These are phyloP conservation scores for Hirschfeldia incana DNA, from an alignment of 345 rosid genomes.

Conservation along the genomic window DNA sequence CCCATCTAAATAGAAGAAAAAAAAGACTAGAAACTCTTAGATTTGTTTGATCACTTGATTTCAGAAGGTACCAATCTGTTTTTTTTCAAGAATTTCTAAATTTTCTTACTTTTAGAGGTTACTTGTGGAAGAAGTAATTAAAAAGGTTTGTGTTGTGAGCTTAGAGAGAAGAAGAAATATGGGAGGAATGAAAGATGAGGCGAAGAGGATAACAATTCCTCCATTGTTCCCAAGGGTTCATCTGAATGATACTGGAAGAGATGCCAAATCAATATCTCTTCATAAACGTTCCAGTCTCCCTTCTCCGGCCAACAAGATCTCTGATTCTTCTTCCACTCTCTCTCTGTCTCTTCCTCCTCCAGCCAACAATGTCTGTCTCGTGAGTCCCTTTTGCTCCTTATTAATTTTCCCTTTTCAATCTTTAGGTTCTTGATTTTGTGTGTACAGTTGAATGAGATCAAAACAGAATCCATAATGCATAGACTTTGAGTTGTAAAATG, in stretches of 20 bases:
- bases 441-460: constrained; percentile 4
- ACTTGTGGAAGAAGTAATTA: constrained; percentile 18
- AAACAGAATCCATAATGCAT: neutral
- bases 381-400: constrained; percentile 10
- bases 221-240: constrained; percentile 42
- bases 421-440: constrained; percentile 18
- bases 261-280: constrained; percentile 22
- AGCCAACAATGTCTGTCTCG: constrained; percentile 8
- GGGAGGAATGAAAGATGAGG: constrained; percentile 46
- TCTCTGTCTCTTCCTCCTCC: constrained; percentile 30
- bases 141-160: neutral
- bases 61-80: constrained; percentile 2
- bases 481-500: neutral
- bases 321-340: constrained; percentile 30
- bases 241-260: constrained; percentile 35
- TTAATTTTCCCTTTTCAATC: neutral
- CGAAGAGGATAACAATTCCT: constrained; percentile 34
- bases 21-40: neutral
- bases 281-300: constrained; percentile 22
- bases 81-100: neutral
- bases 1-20: neutral
- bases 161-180: constrained; percentile 12
- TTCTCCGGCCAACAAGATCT: constrained; percentile 23
- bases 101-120: neutral
- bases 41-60: neutral